Evolutionary conservation across 257 asterid species (phyloP).

Genomic region (Ballota nigra): DNA sequence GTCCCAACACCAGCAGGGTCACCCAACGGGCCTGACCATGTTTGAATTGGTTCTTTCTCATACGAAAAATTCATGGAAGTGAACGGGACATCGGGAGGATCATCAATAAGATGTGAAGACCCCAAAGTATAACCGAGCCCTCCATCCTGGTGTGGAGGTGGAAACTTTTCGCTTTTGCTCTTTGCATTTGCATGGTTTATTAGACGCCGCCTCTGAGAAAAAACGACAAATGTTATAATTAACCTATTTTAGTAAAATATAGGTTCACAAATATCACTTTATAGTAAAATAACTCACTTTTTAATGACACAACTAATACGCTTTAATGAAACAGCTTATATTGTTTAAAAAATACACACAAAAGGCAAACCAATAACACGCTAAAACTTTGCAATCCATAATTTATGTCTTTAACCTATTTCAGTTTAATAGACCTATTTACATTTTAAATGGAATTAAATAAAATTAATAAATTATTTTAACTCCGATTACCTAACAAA

Average conservation of each 20-base stretch:
- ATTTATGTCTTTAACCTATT: not conserved
- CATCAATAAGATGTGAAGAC: constrained; percentile 46
- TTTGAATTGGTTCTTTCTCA: constrained; percentile 54
- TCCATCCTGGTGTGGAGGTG: constrained; percentile 78
- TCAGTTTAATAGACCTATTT: not conserved
- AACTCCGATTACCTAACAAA: not conserved
- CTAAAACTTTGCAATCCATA: not conserved
- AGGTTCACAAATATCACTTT: not conserved
- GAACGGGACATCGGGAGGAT: constrained; percentile 60
- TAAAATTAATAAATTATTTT: not conserved
- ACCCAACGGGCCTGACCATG: constrained; percentile 38
- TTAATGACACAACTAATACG: not conserved
- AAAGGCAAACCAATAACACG: not conserved
- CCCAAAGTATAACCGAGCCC: constrained; percentile 60
- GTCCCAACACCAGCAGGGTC: constrained; percentile 41
- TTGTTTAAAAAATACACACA: not conserved
- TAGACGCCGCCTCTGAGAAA: constrained; percentile 56
- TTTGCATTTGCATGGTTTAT: constrained; percentile 48
- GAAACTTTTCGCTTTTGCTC: constrained; percentile 55
- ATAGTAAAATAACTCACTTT: not conserved
- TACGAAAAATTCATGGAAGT: constrained; percentile 64
- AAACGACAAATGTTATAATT: not conserved
- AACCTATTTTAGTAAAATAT: too few species aligned
- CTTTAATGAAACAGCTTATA: not conserved
- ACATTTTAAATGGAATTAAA: not conserved